phyloP scores from a whole-genome alignment of 805 yeast genomes.

The Nadsonia fulvescens region DNA sequence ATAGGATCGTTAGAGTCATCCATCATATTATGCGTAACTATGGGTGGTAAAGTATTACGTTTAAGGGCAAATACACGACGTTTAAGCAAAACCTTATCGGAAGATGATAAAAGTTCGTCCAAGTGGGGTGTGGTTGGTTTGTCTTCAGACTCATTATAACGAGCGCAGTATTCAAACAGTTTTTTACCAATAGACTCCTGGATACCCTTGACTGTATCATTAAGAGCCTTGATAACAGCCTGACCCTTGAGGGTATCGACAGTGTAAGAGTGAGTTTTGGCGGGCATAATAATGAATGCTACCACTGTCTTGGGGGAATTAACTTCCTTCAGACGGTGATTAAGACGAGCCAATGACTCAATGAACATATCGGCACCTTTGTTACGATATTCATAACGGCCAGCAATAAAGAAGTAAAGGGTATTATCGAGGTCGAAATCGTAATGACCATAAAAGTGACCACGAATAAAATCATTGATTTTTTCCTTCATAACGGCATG shows the following conservation, averaged over 20 bases:
- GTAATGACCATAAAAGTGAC: conserved; percentile 92
- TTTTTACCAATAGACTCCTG: conserved; percentile 75
- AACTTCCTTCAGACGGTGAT: conserved; percentile 63
- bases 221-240: conserved; percentile 85
- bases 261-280: conserved; percentile 81
- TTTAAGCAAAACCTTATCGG: conserved; percentile 76
- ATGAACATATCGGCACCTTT: conserved; percentile 93
- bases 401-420: conserved; percentile 87
- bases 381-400: conserved; percentile 90
- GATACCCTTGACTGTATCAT: conserved; percentile 73
- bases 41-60: conserved; percentile 79
- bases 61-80: conserved; percentile 86
- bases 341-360: conserved; percentile 81
- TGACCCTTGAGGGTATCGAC: conserved; percentile 92
- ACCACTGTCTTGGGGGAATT: conserved; percentile 86
- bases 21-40: conserved; percentile 91
- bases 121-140: conserved; percentile 60
- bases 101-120: conserved; percentile 67
- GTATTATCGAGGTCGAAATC: conserved; percentile 92
- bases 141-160: conserved; percentile 30
- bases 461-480: conserved; percentile 85
- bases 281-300: conserved; percentile 97
- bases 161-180: conserved; percentile 76
- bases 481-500: conserved; percentile 85
- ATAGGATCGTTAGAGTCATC: conserved; percentile 87